Evolutionary conservation across 2,329 filamentous ascomycete genomes (phyloP), one percentile per base, ranked within the genome.

Genomic region (Chaetomium olivaceum): DNA sequence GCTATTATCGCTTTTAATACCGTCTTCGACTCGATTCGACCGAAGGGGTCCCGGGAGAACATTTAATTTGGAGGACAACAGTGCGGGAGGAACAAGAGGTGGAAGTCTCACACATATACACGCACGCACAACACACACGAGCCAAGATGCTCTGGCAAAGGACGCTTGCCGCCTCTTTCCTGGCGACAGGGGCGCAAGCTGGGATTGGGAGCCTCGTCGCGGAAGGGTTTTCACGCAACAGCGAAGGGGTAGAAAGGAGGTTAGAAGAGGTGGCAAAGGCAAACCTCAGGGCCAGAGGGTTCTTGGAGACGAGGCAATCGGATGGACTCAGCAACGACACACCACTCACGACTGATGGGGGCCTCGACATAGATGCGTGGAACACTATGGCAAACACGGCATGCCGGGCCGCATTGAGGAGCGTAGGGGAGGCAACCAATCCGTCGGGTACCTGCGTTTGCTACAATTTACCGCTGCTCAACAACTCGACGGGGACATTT

Each of bases 371-470:
- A 73, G 82, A 82, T 3, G 77, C 80, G 7, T 90, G 87, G 87
- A 80, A 88, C 67, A 71, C 73, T 3, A 75, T 80, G 52, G 89
- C 86, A 8, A 79, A 81, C 36, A 72, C 78, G 12, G 88, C 88
- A 25, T 95, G 91, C 76, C 79, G 78, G 54, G 72, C 78, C 25
- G 82, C 85, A 9, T 80, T 95, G 21, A 75, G 77, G 2, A 75
- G 77, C 29, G 80, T 92, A 58, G 79, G 80, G 16, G 79, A 82
- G 66, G 85, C 87, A 51, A 84, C 85, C 27, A 94, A 93, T 70
- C 90, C 90, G 5, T 89, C 90, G 11, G 92, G 92, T 59, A 85
- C 92, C 57, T 89, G 89, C 65, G 86, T 91, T 57, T 96, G 92
- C 83, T 95, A 94, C 80, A 96, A 95, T 75, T 77, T 96, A 27